A percentile compares a stretch with the other conserved stretches of the same genome.
Conservation (phyloP, 73 alveolate genomes). For the Paramecium octaurelia region DNA sequence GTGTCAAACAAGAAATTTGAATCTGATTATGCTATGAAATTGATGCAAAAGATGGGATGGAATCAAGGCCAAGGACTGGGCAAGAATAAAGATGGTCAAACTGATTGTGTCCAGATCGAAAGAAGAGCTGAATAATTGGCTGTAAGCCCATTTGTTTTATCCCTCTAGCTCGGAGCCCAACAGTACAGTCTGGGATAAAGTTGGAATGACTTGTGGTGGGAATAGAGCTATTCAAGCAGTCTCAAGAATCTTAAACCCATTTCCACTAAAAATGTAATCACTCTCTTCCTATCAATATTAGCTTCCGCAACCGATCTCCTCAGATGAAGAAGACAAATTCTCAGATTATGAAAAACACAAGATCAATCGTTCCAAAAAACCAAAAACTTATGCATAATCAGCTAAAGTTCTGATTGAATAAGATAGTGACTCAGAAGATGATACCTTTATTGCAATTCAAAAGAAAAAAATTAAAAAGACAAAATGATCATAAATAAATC, state of each 20-base stretch:
- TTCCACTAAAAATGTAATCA: background rate
- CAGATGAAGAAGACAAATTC: constrained; percentile 34
- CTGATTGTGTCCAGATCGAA: constrained; percentile 25
- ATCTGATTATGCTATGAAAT: constrained; percentile 23
- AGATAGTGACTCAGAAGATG: constrained; percentile 5
- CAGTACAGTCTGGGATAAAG: background rate
- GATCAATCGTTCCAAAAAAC: background rate
- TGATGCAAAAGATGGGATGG: constrained; percentile 18
- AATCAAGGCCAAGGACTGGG: constrained; percentile 9
- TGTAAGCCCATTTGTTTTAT: background rate
- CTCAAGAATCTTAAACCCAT: constrained; percentile 31
- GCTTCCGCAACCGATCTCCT: background rate
- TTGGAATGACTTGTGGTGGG: constrained; percentile 51
- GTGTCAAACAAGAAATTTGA: background rate
- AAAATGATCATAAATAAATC: background rate
- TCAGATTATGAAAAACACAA: constrained; percentile 31
- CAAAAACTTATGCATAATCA: background rate
- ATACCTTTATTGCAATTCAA: background rate
- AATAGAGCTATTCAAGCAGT: constrained; percentile 7
- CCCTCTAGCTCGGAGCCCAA: background rate
- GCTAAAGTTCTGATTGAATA: background rate
- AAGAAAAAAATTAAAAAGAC: background rate
- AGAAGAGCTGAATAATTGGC: constrained; percentile 20
- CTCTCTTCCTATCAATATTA: background rate
- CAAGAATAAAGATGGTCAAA: constrained; percentile 7